Evolutionary conservation across 2,329 filamentous ascomycete species (phyloP), one percentile per base, ranked within the genome.

Genomic region (Clarireedia hainanense): DNA sequence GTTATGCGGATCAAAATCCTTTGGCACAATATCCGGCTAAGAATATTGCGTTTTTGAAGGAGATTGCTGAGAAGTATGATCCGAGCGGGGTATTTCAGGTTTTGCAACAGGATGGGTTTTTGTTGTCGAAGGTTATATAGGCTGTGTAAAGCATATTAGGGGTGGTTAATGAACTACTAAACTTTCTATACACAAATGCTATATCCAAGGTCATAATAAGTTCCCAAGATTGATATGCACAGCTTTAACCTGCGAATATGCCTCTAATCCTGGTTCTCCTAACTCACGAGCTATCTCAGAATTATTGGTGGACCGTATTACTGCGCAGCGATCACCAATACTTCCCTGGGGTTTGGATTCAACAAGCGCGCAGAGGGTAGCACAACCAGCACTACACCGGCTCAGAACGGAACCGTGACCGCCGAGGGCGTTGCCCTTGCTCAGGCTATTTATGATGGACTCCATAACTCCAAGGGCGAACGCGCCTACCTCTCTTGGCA

Each of bases 261-360:
- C 26, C 26, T 27, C 26, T 27, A 27, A 27, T 27, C 3, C 26
- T 27, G 5, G 5, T 27, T 27, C 26, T 27, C 6, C 26, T 27
- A 27, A 27, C 26, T 27, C 26, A 27, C 26, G 26, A 27, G 26
- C 20, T 20, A 20, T 20, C 20, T 20, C 20, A 20, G 20, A 20
- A 73, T 72, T 42, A 68, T 80, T 53, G 79, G 78, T n/a, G 58
- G 69, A 52, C 49, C 73, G 2, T 81, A 73, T 65, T 73, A 63
- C 63, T 80, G 70, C 53, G 71, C 66, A 47, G 72, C 68, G 27
- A 63, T 60, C 37, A 48, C 53, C 26, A 50, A 20, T 6, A 50
- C 15, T 26, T n/a, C 34, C 34, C 20, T 49, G 7, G 27, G 34
- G 12, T 36, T 52, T 30, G 14, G 52, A 45, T 24, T 39, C 23